phyloP scores from a whole-genome alignment of 177 flowering plant genomes.

The Vitis hybrid region DNA sequence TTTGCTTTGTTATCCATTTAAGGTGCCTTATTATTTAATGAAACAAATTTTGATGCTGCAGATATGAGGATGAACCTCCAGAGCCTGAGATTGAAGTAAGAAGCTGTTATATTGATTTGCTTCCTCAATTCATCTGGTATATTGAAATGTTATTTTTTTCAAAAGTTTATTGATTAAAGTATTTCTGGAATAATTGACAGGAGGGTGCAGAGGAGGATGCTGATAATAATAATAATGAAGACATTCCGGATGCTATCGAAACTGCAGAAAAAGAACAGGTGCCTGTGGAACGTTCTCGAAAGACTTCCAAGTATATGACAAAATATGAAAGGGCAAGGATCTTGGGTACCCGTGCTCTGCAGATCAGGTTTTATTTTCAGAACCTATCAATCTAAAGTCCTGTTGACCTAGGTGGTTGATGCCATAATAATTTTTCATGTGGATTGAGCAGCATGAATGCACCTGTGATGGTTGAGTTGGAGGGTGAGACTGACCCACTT shows the following conservation, averaged over 20 bases:
- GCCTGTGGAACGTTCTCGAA: slow-evolving; percentile 49
- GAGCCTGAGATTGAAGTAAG: slow-evolving; percentile 85
- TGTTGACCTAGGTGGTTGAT: not conserved
- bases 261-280: slow-evolving; percentile 58
- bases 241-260: slow-evolving; percentile 43
- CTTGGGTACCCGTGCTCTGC: slow-evolving; percentile 91
- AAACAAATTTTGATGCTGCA: slow-evolving; percentile 17
- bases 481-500: slow-evolving; percentile 96
- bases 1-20: no score
- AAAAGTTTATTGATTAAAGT: not conserved
- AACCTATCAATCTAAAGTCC: not conserved
- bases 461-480: slow-evolving; percentile 96
- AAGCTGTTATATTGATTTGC: slow-evolving; percentile 1
- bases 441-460: slow-evolving; percentile 84
- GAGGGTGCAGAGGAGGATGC: slow-evolving; percentile 82
- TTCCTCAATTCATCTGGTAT: not conserved
- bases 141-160: not conserved
- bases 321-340: slow-evolving; percentile 94
- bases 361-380: slow-evolving; percentile 62
- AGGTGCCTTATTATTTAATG: not conserved
- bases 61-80: slow-evolving; percentile 85
- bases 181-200: slow-evolving; percentile 29
- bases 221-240: slow-evolving; percentile 56
- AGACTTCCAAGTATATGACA: slow-evolving; percentile 89
- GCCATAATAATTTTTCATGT: not conserved